Base-by-base conservation (phyloP, 1,284 basidiomycete species). In the Ustilago vetiveriae region DNA sequence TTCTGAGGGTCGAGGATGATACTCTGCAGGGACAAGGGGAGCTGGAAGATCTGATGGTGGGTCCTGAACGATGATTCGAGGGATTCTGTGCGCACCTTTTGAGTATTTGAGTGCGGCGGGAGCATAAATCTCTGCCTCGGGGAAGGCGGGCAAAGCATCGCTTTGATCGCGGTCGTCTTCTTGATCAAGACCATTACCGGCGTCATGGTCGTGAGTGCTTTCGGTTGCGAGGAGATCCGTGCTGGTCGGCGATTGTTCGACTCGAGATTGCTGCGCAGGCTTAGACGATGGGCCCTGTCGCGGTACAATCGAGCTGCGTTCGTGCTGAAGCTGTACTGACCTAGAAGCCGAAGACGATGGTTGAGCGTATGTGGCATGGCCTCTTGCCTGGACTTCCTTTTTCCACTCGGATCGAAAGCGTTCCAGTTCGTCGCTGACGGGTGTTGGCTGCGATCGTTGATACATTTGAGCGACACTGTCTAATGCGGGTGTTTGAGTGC, bases 91-190 rank as follows among this genome's bases (percentile, higher is more conserved):
- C 5, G 68, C 68, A 6, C 54, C 63, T 39, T 62, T 62, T 5
- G 68, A 71, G 55, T 71, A 71, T 46, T 63, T 66, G 54, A 71
- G 58, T 16, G 68, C 68, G 5, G 68, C 68, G 3, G 68, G 68
- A 11, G 52, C 68, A 27, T 63, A 71, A 38, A 71, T 66, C 33
- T 47, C 63, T 30, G 68, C 63, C 41, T 71, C 68, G 4, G 63
- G 68, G 23, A 70, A 65, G 5, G 57, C 62, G 4, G 57, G 32
- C 1, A 49, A 36, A 6, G 49, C 17, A 30, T 32, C 29, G 3
- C 38, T 44, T 29, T 29, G 27, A 6, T 29, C 27, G 27, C 27
- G 7, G 6, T 29, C 7, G 27, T 7, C 13, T 7, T 29, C 27
- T 29, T 29, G 27, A 13, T 29, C n/a, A n/a, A n/a, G n/a, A n/a